A percentile compares a stretch with the other conserved stretches of the same genome.
These are phyloP conservation scores for Phlyctochytrium bullatum DNA, from an alignment of 192 early-diverging fungal genomes.

Conservation along the genomic window DNA sequence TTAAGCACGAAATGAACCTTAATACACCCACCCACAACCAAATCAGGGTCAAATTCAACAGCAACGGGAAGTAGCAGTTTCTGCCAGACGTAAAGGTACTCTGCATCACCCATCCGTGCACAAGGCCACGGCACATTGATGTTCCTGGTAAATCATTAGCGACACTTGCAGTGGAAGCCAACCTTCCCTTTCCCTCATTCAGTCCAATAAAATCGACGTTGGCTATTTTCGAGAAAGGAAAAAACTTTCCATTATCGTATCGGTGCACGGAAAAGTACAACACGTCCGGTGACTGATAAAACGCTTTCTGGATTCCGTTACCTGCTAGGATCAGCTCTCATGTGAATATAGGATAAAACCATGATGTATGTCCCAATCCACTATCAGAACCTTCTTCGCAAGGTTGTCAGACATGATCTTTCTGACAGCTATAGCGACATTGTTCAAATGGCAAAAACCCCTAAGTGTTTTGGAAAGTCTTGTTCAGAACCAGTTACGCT, in stretches of 20 bases:
- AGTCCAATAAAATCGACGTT: conserved; percentile 57
- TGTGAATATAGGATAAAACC: conserved; percentile 44
- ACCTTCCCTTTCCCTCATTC: conserved; percentile 58
- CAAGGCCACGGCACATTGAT: conserved; percentile 87
- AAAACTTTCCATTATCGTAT: conserved; percentile 75
- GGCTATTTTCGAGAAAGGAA: conserved; percentile 63
- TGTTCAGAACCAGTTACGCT: too few species aligned
- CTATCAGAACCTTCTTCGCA: conserved; percentile 65
- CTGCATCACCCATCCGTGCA: conserved; percentile 73
- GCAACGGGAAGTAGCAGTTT: conserved; percentile 79
- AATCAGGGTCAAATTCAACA: conserved; percentile 75
- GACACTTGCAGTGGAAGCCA: neutral
- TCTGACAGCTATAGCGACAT: conserved; percentile 79
- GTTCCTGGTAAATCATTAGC: conserved; percentile 46
- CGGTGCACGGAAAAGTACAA: conserved; percentile 88
- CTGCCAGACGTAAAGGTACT: conserved; percentile 85
- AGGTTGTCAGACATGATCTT: conserved; percentile 51
- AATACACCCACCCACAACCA: conserved; percentile 46
- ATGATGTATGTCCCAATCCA: conserved; percentile 97
- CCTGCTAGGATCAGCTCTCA: conserved; percentile 36
- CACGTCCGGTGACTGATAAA: conserved; percentile 73
- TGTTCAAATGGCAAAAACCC: conserved; percentile 91
- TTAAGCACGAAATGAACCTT: neutral
- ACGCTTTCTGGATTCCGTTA: conserved; percentile 86
- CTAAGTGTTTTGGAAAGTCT: too few species aligned